Conservation (phyloP, 1,284 basidiomycete species). For the Phylloporus sp. region DNA sequence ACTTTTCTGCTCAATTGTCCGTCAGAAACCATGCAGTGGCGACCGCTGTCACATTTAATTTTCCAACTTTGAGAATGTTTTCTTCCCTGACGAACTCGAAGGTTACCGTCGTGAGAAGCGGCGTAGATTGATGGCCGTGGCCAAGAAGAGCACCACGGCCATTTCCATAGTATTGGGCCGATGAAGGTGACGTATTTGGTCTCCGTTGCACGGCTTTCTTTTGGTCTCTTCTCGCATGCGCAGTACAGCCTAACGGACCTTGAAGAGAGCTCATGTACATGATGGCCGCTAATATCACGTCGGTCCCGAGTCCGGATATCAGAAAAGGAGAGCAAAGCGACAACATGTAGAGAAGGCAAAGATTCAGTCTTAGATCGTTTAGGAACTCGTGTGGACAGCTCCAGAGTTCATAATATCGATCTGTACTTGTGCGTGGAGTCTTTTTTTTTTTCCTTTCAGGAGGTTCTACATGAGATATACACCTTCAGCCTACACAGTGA, state of each 20-base stretch:
- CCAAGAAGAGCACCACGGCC: slow-evolving; percentile 63
- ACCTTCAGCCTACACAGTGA: too few species aligned
- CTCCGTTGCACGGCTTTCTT: not conserved
- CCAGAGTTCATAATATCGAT: too few species aligned
- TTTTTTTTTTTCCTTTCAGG: too few species aligned
- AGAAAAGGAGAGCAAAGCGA: slow-evolving; percentile 51
- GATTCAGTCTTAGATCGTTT: too few species aligned
- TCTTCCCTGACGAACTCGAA: slow-evolving; percentile 57
- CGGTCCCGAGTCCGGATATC: slow-evolving; percentile 72
- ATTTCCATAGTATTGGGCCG: slow-evolving; percentile 70
- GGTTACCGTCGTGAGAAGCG: slow-evolving; percentile 75
- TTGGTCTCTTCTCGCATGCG: slow-evolving; percentile 21
- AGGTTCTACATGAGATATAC: too few species aligned
- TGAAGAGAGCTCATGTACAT: slow-evolving; percentile 77
- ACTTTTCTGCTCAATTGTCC: too few species aligned
- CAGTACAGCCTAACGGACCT: slow-evolving; percentile 66
- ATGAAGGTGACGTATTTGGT: slow-evolving; percentile 64
- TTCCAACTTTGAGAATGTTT: slow-evolving; percentile 74
- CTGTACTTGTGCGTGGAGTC: too few species aligned
- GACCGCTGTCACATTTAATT: too few species aligned
- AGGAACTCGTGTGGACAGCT: too few species aligned
- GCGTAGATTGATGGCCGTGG: slow-evolving; percentile 60
- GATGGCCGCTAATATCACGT: slow-evolving; percentile 73
- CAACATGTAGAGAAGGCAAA: slow-evolving; percentile 22
- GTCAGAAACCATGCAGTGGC: slow-evolving; percentile 1